Base-by-base conservation (phyloP, 805 yeast species). In the Grigorovia humatica region DNA sequence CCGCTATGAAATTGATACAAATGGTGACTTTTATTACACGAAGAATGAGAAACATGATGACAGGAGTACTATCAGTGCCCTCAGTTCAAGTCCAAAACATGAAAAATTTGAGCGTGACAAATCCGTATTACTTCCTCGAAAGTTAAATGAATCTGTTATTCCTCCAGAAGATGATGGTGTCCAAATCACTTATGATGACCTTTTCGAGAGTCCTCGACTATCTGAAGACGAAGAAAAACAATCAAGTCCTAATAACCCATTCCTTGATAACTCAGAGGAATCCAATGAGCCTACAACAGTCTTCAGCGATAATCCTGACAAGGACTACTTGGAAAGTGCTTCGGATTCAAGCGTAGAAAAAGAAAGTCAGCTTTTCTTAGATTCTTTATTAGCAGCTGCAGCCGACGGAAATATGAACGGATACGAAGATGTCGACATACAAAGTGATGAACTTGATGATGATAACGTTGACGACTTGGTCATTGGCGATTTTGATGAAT, bases 401-500 rank as follows among this genome's bases (percentile, higher is more conserved):
- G 7, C 42, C 42, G 13, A 38, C 15, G 15, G 17, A 15, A 15
- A 15, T 7, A 13, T 38, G 8, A 38, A 38, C 3, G 42, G 17
- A 38, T 15, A 6, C 15, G 46, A 15, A 13, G 40, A 41, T 9
- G 12, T 27, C 13, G 56, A 56, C 54, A 23, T 48, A 50, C 17
- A 48, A 49, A 54, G 51, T 30, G 62, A 57, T 32, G 64, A 61
- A 30, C 53, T 53, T 9, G 66, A 60, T 29, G 59, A 55, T 12
- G 59, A 56, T 23, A 57, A 56, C 43, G 66, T 63, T 8, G 57
- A 55, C 41, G 69, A 65, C 48, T 46, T 64, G 4, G 56, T 57
- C 23, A 52, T 64, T 19, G 65, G 57, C 12, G 68, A 64, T 17
- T 51, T 62, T 43, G 69, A 65, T 50, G 67, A 60, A 43, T 48